Evolutionary conservation across 2,329 filamentous ascomycete species (phyloP).

Genomic region (Alternaria ventricosa): DNA sequence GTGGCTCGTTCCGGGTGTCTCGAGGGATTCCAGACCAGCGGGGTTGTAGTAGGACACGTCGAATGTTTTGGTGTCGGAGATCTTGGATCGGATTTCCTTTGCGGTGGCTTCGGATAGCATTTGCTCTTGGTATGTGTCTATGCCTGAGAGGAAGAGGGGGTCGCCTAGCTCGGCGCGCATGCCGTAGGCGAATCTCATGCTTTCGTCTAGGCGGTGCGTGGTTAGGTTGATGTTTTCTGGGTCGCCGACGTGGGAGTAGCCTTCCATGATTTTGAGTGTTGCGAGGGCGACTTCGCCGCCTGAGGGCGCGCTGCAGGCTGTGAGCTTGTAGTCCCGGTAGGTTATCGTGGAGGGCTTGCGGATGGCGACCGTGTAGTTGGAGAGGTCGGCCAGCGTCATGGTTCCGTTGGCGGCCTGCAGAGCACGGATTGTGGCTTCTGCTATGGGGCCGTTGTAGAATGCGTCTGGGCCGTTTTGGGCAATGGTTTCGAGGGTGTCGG

Average conservation of each 20-base stretch:
- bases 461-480: constrained; percentile 73
- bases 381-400: constrained; percentile 81
- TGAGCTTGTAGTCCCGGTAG: constrained; percentile 72
- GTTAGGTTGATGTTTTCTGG: constrained; percentile 67
- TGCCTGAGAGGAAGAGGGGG: constrained; percentile 72
- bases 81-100: constrained; percentile 66
- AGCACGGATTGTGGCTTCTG: constrained; percentile 73
- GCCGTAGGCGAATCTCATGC: constrained; percentile 88
- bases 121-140: constrained; percentile 66
- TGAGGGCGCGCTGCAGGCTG: constrained; percentile 74
- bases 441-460: constrained; percentile 77
- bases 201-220: constrained; percentile 84
- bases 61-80: constrained; percentile 74
- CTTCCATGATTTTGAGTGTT: constrained; percentile 82
- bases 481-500: constrained; percentile 78
- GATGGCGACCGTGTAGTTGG: constrained; percentile 72
- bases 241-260: constrained; percentile 70
- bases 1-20: constrained; percentile 77
- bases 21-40: constrained; percentile 66
- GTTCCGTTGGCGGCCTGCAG: constrained; percentile 76
- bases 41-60: constrained; percentile 79
- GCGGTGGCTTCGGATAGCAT: constrained; percentile 72
- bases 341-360: constrained; percentile 64
- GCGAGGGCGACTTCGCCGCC: constrained; percentile 78
- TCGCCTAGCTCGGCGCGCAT: constrained; percentile 80